Percentiles rank a stretch among this genome's conserved stretches.
phyloP scores from a whole-genome alignment of 371 early-diverging fungal species.

The Apophysomyces sp. region DNA sequence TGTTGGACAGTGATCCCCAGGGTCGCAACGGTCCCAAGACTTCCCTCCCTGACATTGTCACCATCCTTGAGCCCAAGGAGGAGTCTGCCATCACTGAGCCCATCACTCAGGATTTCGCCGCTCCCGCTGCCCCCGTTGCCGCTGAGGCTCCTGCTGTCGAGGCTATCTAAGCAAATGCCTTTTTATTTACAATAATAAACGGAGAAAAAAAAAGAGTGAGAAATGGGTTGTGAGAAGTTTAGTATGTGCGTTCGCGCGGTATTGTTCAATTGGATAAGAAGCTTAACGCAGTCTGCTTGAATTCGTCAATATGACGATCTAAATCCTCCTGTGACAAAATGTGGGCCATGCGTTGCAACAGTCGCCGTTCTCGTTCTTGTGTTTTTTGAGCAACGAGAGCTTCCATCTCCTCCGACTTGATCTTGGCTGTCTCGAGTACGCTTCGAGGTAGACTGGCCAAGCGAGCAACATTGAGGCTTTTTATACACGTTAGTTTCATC shows the following conservation, averaged over 20 bases:
- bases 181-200: neutral
- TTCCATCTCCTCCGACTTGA: constrained; percentile 60
- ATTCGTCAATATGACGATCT: neutral
- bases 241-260: neutral
- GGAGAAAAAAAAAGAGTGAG: neutral
- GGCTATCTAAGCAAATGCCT: neutral
- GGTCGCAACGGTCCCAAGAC: constrained; percentile 95
- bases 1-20: constrained; percentile 95
- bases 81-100: constrained; percentile 73
- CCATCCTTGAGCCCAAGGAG: constrained; percentile 93
- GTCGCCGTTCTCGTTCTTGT: neutral
- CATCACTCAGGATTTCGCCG: constrained; percentile 73
- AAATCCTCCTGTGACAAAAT: neutral
- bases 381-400: neutral
- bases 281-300: neutral
- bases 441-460: constrained; percentile 67
- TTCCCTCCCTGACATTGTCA: constrained; percentile 96
- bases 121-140: constrained; percentile 50
- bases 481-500: constrained; percentile 1
- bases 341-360: neutral
- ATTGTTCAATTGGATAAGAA: neutral
- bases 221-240: neutral
- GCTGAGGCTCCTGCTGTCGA: constrained; percentile 18
- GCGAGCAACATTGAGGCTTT: constrained; percentile 81
- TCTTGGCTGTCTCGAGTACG: constrained; percentile 55